Base-by-base conservation (phyloP, 768 basidiomycete genomes). In the Auricularia heimuer region DNA sequence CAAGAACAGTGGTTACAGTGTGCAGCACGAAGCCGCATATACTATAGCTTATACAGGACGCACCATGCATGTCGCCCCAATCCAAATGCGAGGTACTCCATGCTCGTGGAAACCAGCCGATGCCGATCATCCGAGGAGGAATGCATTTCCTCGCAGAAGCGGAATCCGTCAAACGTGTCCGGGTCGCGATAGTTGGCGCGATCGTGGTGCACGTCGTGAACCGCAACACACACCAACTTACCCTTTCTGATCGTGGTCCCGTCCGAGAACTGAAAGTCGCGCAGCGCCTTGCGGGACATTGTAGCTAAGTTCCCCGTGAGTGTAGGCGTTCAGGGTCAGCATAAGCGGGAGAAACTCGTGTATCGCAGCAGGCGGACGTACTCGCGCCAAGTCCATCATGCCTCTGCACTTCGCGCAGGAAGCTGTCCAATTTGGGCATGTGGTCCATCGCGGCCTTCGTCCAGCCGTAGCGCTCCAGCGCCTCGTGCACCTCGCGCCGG, bases 371-470 rank as follows among this genome's bases (percentile, higher is more conserved):
- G 68, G 61, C 29, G 18, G 63, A 66, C 68, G 14, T 18, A 69
- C 67, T 36, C 10, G 62, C 34, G 2, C 67, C 67, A 44, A 78
- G 67, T 1, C 75, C 76, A 61, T 71, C 71, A 8, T 77, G 62
- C 18, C 81, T 72, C 67, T 78, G 75, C 4, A 76, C 73, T 68
- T 83, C 82, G 61, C 77, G 79, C n/a, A 85, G 61, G 68, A 84
- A 82, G 66, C 82, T 83, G 67, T 85, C 83, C 2, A 82, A 62
- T 67, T 76, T 78, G 62, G 67, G 69, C 78, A 83, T 78, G 60
- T 75, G 72, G 11, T 75, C 72, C 65, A 81, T 68, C 0, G 77
- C 75, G 14, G 70, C 69, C 68, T 82, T 83, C 2, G 75, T 74
- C 79, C 80, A 82, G 60, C 63, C 77, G 67, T 67, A 70, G 33